Conservation (phyloP, 441 rosid genomes). For the Brassica hybrid region DNA sequence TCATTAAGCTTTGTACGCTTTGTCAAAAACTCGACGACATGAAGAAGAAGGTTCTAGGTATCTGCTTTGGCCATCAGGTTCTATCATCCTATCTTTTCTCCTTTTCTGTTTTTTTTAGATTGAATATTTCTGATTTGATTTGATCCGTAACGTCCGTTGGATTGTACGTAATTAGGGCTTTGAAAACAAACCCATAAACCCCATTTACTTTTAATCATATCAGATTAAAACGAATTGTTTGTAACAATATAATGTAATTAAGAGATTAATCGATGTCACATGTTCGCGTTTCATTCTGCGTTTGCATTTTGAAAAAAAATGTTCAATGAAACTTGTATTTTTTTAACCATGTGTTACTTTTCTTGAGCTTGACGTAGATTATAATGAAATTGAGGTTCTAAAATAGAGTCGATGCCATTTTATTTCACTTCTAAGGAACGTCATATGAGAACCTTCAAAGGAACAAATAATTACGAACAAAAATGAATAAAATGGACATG, state of each 20-base stretch:
- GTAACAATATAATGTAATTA: background rate
- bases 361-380: too few relatives aligned
- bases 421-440: background rate
- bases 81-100: background rate
- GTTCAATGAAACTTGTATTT: too few relatives aligned
- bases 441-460: background rate
- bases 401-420: too few relatives aligned
- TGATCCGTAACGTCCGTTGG: conserved; percentile 4
- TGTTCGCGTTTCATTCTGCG: background rate
- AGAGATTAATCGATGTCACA: background rate
- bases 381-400: too few relatives aligned
- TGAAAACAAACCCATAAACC: background rate
- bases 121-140: background rate
- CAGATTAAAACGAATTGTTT: background rate
- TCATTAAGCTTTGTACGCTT: conserved; percentile 64
- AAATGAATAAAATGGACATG: too few relatives aligned
- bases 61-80: conserved; percentile 65
- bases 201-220: background rate
- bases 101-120: conserved; percentile 2
- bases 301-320: too few relatives aligned
- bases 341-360: too few relatives aligned
- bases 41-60: conserved; percentile 64
- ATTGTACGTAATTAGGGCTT: background rate
- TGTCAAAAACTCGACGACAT: conserved; percentile 61
- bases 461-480: too few relatives aligned